Percentiles rank a stretch among this genome's conserved stretches.
Evolutionary conservation across 2,329 filamentous ascomycete genomes (phyloP).

Genomic region (Lecanosticta acicola): DNA sequence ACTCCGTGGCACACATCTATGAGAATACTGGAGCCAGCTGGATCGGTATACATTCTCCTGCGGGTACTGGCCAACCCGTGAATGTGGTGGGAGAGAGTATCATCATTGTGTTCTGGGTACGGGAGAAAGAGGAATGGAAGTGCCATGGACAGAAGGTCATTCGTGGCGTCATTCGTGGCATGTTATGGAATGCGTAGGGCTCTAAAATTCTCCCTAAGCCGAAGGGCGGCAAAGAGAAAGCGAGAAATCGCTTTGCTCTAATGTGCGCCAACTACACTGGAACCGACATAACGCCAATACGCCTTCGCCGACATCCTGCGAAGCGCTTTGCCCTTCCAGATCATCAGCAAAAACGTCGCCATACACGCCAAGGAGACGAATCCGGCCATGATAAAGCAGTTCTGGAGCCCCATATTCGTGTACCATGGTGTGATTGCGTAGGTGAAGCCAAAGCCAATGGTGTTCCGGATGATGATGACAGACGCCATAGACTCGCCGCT

Average conservation of each 20-base stretch:
- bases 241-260: no score
- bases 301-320: slow-evolving; percentile 11
- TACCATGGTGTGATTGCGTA: slow-evolving; percentile 48
- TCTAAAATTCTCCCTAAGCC: no score
- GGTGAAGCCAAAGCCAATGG: slow-evolving; percentile 42
- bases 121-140: slow-evolving; percentile 8
- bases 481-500: slow-evolving; percentile 41
- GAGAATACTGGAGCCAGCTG: slow-evolving; percentile 9
- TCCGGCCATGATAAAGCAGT: slow-evolving; percentile 33
- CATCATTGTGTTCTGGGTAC: slow-evolving; percentile 11
- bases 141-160: slow-evolving; percentile 9
- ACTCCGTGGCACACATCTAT: slow-evolving; percentile 10
- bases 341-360: slow-evolving; percentile 18
- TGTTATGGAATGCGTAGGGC: slow-evolving; percentile 12
- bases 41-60: slow-evolving; percentile 9
- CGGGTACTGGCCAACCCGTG: slow-evolving; percentile 11
- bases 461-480: slow-evolving; percentile 46
- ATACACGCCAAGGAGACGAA: slow-evolving; percentile 16
- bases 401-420: slow-evolving; percentile 36
- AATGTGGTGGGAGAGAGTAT: slow-evolving; percentile 14
- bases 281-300: slow-evolving; percentile 16
- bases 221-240: no score
- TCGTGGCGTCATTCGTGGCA: slow-evolving; percentile 13
- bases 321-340: slow-evolving; percentile 19
- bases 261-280: slow-evolving; percentile 3